phyloP scores from a whole-genome alignment of 2,329 filamentous ascomycete genomes.

The Arthrinium puccinioides region DNA sequence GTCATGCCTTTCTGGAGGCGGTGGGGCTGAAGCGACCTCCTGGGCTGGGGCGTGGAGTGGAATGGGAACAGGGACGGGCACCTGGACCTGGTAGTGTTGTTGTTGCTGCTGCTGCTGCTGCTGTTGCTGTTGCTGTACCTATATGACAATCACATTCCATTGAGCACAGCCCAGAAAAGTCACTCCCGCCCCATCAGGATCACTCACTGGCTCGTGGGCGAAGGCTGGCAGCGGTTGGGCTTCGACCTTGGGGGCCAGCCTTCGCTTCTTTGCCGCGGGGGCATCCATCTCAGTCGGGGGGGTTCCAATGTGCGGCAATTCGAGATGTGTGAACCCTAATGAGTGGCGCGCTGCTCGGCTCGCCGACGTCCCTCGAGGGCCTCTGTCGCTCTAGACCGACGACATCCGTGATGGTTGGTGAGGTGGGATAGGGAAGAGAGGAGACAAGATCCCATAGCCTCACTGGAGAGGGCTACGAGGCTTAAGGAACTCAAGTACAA shows the following conservation, averaged over 20 bases:
- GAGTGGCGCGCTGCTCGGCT: too few relatives aligned
- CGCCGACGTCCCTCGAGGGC: conserved; percentile 4
- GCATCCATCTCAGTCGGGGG: conserved; percentile 15
- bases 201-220: conserved; percentile 20
- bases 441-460: conserved; percentile 1
- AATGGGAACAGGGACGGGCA: conserved; percentile 11
- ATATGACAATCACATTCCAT: conserved; percentile 3
- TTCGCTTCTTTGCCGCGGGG: conserved; percentile 32
- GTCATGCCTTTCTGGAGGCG: conserved; percentile 44
- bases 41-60: conserved; percentile 12
- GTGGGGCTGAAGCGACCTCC: conserved; percentile 16
- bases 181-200: conserved; percentile 6
- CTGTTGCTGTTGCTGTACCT: conserved; percentile 1
- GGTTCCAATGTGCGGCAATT: conserved; percentile 1
- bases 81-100: conserved; percentile 9
- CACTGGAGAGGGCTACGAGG: conserved; percentile 4
- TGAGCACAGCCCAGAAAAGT: conserved; percentile 7
- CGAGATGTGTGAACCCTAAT: background rate
- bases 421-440: background rate
- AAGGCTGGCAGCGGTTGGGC: conserved; percentile 20
- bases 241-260: conserved; percentile 27
- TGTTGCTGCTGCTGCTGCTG: background rate
- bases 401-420: background rate
- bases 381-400: background rate
- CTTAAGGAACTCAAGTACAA: too few relatives aligned